Base-by-base conservation (phyloP, 208 protist genomes). In the Trypanosoma avium region DNA sequence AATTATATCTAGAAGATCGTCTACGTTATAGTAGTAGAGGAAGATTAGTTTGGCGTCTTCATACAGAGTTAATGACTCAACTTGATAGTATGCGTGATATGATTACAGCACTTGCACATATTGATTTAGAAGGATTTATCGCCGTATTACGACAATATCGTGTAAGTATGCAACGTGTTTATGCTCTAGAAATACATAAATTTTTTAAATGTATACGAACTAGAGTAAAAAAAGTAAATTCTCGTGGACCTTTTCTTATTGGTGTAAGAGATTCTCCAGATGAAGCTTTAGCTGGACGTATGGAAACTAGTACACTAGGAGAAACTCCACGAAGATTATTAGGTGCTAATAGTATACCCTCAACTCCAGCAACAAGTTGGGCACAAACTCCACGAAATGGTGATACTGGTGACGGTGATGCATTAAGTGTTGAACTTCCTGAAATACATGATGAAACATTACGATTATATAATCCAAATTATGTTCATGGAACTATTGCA, bases 91-190 rank as follows among this genome's bases (percentile, higher is more conserved):
- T 95, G 17, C 68, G 62, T 26, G 84, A 92, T 45, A 80, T 95
- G 46, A 73, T 95, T 21, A 68, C 69, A 24, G 75, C 85, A 22
- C 73, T 93, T 21, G 63, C 70, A 10, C 76, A 78, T 42, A 86
- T 95, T 57, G 84, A 93, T 52, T 50, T 81, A 54, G 86, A 86
- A 58, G 79, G 78, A 24, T 88, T 84, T 76, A 73, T 71, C 53
- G 81, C 66, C 12, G 77, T 82, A 17, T 75, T 93, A 63, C 84
- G 86, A 19, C 73, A 76, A 33, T 95, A 95, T 50, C 79, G 90
- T 26, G 75, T 73, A n/a, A 76, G 75, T 58, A 92, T 92, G 87
- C 90, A 92, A 61, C 77, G 75, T 49, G 75, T 95, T 0, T 93
- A 93, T 64, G 73, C 79, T 2, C 56, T 86, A 1, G 84, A 95